Base-by-base conservation (phyloP, 2,329 filamentous ascomycete species). In the Kalmusia sp. region DNA sequence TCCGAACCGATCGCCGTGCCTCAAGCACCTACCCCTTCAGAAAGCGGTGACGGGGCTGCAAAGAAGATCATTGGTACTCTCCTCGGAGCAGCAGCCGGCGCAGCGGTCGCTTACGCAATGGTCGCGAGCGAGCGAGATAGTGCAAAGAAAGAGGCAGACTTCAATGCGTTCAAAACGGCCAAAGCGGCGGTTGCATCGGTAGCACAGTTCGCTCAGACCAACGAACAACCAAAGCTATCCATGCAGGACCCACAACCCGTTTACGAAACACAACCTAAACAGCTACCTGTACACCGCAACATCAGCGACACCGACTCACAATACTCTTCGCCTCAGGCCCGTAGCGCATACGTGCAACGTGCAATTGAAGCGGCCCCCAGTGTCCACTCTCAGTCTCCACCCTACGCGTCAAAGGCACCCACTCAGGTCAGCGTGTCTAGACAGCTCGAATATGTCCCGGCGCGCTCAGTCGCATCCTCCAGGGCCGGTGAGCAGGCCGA, bases 61-160 rank as follows among this genome's bases (percentile, higher is more conserved):
- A 87, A 87, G 61, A 84, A 85, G 17, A 81, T 93, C 35, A 81
- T 95, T 39, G 90, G 91, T 6, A 89, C 90, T 6, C 79, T 96
- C 9, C 81, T 96, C 43, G 91, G 91, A 37, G 90, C 89, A 27
- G 91, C 90, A 14, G 90, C 90, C 15, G 90, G 89, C 33, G 90
- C 88, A 30, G 89, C 88, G 8, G 79, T 90, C 34, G 88, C 90
- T 8, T 96, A 95, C 74, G 87, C 86, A 19, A 87, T 92, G 78
- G 81, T 86, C 58, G 86, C 84, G 60, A 81, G 82, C 54, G 87
- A 89, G 58, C 67, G 70, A 45, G 76, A 79, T 46, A 79, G 77
- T 54, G 75, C 76, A 19, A 71, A 70, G 54, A 76, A 78, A 52
- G 79, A 80, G 57, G 61, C 70, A 4, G 76, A 75, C 17, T 76